Evolutionary conservation across 768 basidiomycete genomes (phyloP).

Genomic region (Russula abietina): DNA sequence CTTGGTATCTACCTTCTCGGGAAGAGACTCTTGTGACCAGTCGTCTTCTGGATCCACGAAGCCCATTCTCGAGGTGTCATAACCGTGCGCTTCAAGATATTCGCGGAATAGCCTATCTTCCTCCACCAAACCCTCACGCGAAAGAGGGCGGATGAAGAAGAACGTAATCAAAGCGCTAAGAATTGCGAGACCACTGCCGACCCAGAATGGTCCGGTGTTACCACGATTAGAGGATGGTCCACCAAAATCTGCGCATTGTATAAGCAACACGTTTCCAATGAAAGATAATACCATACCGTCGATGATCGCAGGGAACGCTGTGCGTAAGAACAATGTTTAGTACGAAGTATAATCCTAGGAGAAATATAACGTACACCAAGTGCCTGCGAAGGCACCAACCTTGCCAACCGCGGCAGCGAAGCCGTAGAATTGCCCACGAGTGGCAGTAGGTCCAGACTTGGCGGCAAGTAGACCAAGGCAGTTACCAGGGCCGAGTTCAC

Average conservation of each 20-base stretch:
- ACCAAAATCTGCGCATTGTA: constrained; percentile 48
- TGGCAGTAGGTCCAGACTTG: constrained; percentile 80
- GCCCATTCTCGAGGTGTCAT: constrained; percentile 73
- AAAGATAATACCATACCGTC: constrained; percentile 35
- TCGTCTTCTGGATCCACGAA: constrained; percentile 31
- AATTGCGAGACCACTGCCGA: constrained; percentile 77
- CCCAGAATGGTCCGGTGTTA: constrained; percentile 84
- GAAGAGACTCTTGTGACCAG: constrained; percentile 23
- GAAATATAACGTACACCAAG: constrained; percentile 52
- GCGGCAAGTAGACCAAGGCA: constrained; percentile 78
- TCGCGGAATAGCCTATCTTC: constrained; percentile 78
- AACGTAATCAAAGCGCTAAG: constrained; percentile 68
- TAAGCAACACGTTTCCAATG: constrained; percentile 5
- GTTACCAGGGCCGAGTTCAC: constrained; percentile 87
- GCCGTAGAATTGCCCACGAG: constrained; percentile 84
- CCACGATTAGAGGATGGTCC: constrained; percentile 46
- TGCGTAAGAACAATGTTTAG: constrained; percentile 1
- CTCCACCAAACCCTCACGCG: constrained; percentile 69
- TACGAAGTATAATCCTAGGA: neutral
- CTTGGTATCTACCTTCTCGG: constrained; percentile 25
- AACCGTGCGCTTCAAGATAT: constrained; percentile 75
- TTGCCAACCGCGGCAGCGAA: constrained; percentile 82
- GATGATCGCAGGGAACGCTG: constrained; percentile 66
- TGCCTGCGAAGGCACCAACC: constrained; percentile 76
- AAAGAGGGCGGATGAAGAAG: constrained; percentile 67